These are phyloP conservation scores for Agapanthus africanus DNA, from an alignment of 106 monocot genomes.

Conservation along the genomic window DNA sequence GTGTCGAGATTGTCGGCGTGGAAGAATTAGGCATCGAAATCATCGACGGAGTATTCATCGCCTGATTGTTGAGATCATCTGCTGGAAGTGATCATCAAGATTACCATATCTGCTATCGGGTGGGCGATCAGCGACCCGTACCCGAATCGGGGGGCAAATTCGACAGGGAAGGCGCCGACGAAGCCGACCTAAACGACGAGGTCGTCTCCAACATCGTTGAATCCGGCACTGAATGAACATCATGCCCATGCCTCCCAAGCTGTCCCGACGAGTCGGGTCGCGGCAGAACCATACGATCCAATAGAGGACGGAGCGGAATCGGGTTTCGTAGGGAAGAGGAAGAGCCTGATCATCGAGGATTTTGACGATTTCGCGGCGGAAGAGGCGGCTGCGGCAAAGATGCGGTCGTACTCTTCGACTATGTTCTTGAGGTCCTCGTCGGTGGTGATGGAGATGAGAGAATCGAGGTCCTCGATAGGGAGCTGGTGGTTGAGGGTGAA, in stretches of 20 bases:
- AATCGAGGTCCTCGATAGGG: slow-evolving; percentile 94
- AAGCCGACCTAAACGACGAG: too few relatives aligned
- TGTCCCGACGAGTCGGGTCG: slow-evolving; percentile 40
- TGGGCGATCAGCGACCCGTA: slow-evolving; percentile 54
- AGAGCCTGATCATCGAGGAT: slow-evolving; percentile 52
- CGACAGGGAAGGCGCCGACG: too few relatives aligned
- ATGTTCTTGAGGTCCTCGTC: slow-evolving; percentile 98
- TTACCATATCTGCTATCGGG: slow-evolving; percentile 20
- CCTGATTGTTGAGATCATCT: slow-evolving; percentile 31
- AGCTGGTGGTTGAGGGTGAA: slow-evolving; percentile 93
- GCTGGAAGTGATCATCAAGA: slow-evolving; percentile 63
- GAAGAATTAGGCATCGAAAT: slow-evolving; percentile 6
- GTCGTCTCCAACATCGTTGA: slow-evolving; percentile 65
- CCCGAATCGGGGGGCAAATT: slow-evolving; percentile 75
- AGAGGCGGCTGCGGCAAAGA: slow-evolving; percentile 16
- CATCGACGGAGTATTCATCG: not conserved
- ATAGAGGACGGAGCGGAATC: too few relatives aligned
- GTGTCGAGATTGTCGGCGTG: slow-evolving; percentile 22
- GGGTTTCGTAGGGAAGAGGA: too few relatives aligned
- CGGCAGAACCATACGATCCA: slow-evolving; percentile 18
- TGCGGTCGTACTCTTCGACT: slow-evolving; percentile 91
- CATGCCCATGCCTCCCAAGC: too few relatives aligned
- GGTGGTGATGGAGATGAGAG: slow-evolving; percentile 80
- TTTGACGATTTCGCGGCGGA: slow-evolving; percentile 12
- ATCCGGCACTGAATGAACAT: slow-evolving; percentile 62